These are phyloP conservation scores for Fragilaria radians DNA, from an alignment of 108 stramenopile species.

Conservation along the genomic window DNA sequence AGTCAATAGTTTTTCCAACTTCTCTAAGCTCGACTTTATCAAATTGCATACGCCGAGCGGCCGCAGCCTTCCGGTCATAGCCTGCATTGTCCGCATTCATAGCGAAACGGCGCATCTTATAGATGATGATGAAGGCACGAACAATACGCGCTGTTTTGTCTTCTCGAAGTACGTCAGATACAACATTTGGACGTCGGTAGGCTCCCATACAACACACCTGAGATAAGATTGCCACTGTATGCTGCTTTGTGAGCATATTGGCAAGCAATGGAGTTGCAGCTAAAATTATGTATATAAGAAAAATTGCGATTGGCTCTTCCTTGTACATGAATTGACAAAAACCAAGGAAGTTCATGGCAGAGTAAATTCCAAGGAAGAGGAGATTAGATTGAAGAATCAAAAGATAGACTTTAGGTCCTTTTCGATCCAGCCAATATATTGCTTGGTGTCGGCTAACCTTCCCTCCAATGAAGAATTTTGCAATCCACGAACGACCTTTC, in stretches of 20 bases:
- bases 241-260: slow-evolving; percentile 12
- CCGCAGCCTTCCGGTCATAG: not conserved
- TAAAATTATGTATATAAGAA: slow-evolving; percentile 4
- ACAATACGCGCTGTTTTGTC: slow-evolving; percentile 34
- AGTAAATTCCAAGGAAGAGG: slow-evolving; percentile 20
- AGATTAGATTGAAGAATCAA: slow-evolving; percentile 24
- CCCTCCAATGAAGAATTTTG: slow-evolving; percentile 3
- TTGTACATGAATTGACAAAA: slow-evolving; percentile 14
- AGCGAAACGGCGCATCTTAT: slow-evolving; percentile 20
- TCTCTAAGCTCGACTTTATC: slow-evolving; percentile 8
- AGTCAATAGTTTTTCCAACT: slow-evolving; percentile 31
- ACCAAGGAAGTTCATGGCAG: slow-evolving; percentile 11
- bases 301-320: not conserved
- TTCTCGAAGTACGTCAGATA: slow-evolving; percentile 34
- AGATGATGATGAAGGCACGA: slow-evolving; percentile 29
- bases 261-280: slow-evolving; percentile 12
- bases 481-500: slow-evolving; percentile 11
- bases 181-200: slow-evolving; percentile 17
- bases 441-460: slow-evolving; percentile 18
- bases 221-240: slow-evolving; percentile 14
- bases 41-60: not conserved
- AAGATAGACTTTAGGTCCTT: slow-evolving; percentile 19
- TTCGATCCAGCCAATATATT: slow-evolving; percentile 24
- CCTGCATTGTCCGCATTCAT: not conserved
- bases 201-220: slow-evolving; percentile 21